Conservation (phyloP, 441 rosid genomes). For the Aquilaria agallochum region DNA sequence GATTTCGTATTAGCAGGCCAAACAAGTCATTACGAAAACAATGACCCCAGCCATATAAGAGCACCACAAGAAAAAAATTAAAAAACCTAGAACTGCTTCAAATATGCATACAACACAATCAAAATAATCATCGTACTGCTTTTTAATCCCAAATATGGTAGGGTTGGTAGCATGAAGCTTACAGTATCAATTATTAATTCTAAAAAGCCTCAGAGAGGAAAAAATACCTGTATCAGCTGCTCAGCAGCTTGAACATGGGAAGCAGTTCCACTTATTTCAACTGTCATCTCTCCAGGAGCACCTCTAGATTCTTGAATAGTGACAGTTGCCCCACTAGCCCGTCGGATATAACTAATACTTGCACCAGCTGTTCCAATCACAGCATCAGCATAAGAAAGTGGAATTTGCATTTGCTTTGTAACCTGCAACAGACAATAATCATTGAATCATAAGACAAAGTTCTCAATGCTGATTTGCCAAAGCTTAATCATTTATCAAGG, state of each 20-base stretch:
- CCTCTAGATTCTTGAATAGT: conserved; percentile 29
- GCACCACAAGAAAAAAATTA: too few species aligned
- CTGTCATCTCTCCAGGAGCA: conserved; percentile 32
- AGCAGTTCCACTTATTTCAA: conserved; percentile 33
- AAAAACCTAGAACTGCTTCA: too few species aligned
- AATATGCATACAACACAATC: too few species aligned
- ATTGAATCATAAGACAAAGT: background rate
- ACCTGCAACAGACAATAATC: conserved; percentile 12
- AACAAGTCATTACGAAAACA: too few species aligned
- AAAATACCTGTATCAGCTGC: conserved; percentile 30
- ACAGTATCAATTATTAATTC: conserved; percentile 23
- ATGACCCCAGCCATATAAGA: too few species aligned
- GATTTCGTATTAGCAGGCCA: too few species aligned
- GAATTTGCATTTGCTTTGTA: conserved; percentile 29
- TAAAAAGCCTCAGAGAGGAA: background rate
- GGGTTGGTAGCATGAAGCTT: background rate
- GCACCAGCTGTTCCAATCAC: conserved; percentile 30
- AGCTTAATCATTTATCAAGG: too few species aligned
- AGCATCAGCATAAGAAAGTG: conserved; percentile 31
- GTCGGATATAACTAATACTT: conserved; percentile 31
- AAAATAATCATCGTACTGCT: background rate
- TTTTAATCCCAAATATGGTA: too few species aligned
- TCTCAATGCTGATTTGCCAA: background rate
- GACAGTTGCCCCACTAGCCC: conserved; percentile 32
- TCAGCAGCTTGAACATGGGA: conserved; percentile 30